Evolutionary conservation across 768 basidiomycete species (phyloP), one percentile per base, ranked within the genome.

Genomic region (Heimioporus sp.): DNA sequence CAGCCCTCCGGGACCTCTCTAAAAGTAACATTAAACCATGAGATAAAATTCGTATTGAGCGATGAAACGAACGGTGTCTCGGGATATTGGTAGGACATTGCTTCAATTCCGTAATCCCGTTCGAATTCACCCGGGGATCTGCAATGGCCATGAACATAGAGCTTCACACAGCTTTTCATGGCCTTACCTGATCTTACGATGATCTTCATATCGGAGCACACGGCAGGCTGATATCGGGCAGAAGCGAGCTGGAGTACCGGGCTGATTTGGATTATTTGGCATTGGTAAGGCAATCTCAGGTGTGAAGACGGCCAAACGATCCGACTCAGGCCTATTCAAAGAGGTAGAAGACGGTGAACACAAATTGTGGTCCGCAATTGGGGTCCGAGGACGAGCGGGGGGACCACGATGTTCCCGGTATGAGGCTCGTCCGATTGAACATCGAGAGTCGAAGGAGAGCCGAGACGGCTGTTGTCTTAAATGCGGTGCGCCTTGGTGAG

Each of bases 1-100:
- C 85, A 86, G 0, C 72, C 77, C 3, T 17, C 8, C 0, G 68
- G 71, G 2, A 53, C 20, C 1, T 28, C 47, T 38, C 66, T 67
- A 41, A 11, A 42, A 45, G 51, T 0, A 1, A 3, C 24, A 21
- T 9, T 51, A 38, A 15, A 32, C 21, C 32, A 16, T 0, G 2
- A 31, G 10, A 11, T 15, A 32, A 30, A 30, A n/a, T 10, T 42
- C 10, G 2, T 36, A 54, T 4, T 5, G 1, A 20, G 38, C 5
- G 19, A 46, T 10, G 20, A 43, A 48, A 66, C 64, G 51, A 53
- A 65, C 64, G 40, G 52, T 3, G 50, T 55, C 40, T 54, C 49
- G 0, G 56, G 56, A 20, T 58, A 65, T 41, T 48, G 40, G 31
- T 57, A 55, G 2, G 5, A 10, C 62, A 67, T 58, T 11, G 51